These are phyloP conservation scores for Cytospora paraplurivora DNA, from an alignment of 2,329 filamentous ascomycete genomes.

Conservation along the genomic window DNA sequence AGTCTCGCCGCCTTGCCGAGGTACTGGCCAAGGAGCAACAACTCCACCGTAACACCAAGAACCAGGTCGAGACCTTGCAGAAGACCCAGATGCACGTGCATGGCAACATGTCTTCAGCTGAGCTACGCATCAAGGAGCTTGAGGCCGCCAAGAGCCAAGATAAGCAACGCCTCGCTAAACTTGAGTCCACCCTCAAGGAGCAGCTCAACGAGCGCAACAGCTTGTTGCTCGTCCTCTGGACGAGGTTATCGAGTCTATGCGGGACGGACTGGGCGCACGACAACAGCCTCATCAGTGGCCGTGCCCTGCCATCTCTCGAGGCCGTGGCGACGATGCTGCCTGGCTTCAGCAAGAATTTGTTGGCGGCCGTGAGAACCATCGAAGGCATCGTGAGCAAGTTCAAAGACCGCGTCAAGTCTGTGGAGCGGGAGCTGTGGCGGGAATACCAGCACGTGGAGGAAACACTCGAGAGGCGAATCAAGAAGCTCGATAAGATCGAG, in stretches of 20 bases:
- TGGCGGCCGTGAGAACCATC: slow-evolving; percentile 83
- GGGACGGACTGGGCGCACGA: slow-evolving; percentile 90
- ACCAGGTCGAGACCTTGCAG: slow-evolving; percentile 84
- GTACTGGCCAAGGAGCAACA: slow-evolving; percentile 89
- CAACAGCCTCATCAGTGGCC: slow-evolving; percentile 86
- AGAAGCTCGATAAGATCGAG: slow-evolving; percentile 87
- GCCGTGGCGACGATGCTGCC: slow-evolving; percentile 83
- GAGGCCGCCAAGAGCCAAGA: slow-evolving; percentile 79
- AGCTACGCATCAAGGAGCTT: slow-evolving; percentile 81
- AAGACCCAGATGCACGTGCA: slow-evolving; percentile 85
- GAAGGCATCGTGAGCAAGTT: slow-evolving; percentile 79
- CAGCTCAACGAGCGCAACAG: slow-evolving; percentile 89
- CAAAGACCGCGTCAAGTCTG: slow-evolving; percentile 74
- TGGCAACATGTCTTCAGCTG: slow-evolving; percentile 82
- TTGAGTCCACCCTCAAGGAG: slow-evolving; percentile 82
- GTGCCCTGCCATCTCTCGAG: slow-evolving; percentile 79
- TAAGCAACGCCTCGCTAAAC: slow-evolving; percentile 70
- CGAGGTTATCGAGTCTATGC: slow-evolving; percentile 80
- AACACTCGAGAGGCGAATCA: slow-evolving; percentile 75
- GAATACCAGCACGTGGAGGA: slow-evolving; percentile 87
- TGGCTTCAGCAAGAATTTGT: slow-evolving; percentile 86
- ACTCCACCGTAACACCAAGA: slow-evolving; percentile 80
- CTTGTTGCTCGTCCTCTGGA: slow-evolving; percentile 86
- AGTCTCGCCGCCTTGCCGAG: slow-evolving; percentile 81
- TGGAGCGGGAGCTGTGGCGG: slow-evolving; percentile 89